Percentiles rank a stretch among this genome's conserved stretches.
Evolutionary conservation across 2,329 filamentous ascomycete species (phyloP).

Genomic region (Periconia digitata): DNA sequence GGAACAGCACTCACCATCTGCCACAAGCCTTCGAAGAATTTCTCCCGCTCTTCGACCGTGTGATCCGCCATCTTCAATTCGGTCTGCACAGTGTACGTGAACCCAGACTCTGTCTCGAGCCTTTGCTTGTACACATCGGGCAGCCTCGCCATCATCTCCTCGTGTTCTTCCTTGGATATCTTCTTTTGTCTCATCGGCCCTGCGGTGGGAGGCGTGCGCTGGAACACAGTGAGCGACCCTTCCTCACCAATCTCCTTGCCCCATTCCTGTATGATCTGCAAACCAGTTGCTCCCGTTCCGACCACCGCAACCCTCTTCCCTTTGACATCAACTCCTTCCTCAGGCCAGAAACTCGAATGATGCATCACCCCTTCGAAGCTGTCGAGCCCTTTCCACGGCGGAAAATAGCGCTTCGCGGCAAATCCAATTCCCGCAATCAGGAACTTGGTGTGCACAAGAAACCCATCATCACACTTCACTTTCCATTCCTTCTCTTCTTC

Average conservation of each 20-base stretch:
- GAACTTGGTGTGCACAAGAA: constrained; percentile 49
- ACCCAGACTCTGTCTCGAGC: constrained; percentile 40
- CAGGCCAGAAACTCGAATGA: constrained; percentile 61
- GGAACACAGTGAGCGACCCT: constrained; percentile 57
- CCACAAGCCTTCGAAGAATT: constrained; percentile 42
- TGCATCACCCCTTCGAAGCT: constrained; percentile 59
- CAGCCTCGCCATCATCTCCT: constrained; percentile 4
- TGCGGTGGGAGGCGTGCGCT: constrained; percentile 64
- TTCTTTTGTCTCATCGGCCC: constrained; percentile 54
- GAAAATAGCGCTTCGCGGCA: constrained; percentile 58
- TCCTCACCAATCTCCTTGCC: constrained; percentile 51
- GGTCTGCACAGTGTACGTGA: constrained; percentile 58
- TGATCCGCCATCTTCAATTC: constrained; percentile 48
- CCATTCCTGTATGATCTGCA: constrained; percentile 62
- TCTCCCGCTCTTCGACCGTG: constrained; percentile 37
- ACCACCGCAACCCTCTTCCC: constrained; percentile 61
- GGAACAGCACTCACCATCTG: constrained; percentile 31
- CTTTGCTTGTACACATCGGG: constrained; percentile 20
- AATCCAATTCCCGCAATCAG: constrained; percentile 56
- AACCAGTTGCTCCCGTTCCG: constrained; percentile 63
- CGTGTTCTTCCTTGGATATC: constrained; percentile 9
- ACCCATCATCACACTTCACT: constrained; percentile 51
- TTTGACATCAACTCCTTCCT: constrained; percentile 53
- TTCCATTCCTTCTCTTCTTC: constrained; percentile 48
- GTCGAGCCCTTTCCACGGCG: constrained; percentile 57